Evolutionary conservation across 345 rosid genomes (phyloP), one percentile per base, ranked within the genome.

Genomic region (Eucalyptus coolabah): DNA sequence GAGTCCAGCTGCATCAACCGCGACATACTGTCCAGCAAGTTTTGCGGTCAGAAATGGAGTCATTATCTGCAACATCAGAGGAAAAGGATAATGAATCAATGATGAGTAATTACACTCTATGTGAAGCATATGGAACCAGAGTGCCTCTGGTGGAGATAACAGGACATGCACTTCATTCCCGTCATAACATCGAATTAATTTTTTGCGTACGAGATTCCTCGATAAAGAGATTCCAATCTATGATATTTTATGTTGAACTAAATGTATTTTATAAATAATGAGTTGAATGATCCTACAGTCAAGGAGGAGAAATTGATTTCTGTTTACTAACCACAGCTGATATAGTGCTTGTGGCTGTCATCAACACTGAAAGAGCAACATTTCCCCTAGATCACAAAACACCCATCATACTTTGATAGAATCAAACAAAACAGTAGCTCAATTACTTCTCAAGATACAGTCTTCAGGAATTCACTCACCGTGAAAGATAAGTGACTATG

Each of bases 341-440:
- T 65, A 97, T 65, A 87, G 99, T 97, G 95, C 99, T 96, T 60
- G 97, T 91, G 47, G 98, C 98, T 44, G 99, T 97, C 99, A 96
- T 96, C 93, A 98, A 90, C 88, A 98, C 97, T 32, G 99, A 98
- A 77, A 96, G 94, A 42, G 98, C 99, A 30, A 97, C 98, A 93
- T 97, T 97, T 86, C 98, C n/a, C 85, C 99, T 96, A 94, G 88
- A 90, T 91, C 28, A 88, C 72, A 54, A 63, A 89, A 45, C 88
- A 88, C 89, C 90, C 89, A 63, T 82, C 60, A 50, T 26, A 87
- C 44, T 49, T n/a, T 56, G 24, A 40, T 86, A 89, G 12, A 90
- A 91, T 81, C 47, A 37, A 37, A 26, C 37, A 67, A 88, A 88
- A 86, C 86, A 91, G n/a, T 26, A 40, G 86, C 51, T 34, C 32